Percentiles rank a stretch among this genome's conserved stretches.
Conservation (phyloP, 495 filamentous ascomycete genomes). For the Penicillium roqueforti region DNA sequence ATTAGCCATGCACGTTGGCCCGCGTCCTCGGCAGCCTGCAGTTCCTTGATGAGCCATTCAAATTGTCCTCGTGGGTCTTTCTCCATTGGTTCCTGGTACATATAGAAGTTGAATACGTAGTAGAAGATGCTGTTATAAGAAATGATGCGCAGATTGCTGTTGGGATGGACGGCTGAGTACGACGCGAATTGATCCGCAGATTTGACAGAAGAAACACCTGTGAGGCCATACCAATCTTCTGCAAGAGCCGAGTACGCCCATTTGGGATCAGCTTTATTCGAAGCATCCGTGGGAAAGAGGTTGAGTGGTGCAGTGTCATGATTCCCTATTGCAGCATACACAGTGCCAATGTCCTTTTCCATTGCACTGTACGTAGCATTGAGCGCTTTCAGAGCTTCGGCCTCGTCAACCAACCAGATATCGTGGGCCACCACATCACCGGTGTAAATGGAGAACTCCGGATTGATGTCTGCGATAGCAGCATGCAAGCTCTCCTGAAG, state of each 20-base stretch:
- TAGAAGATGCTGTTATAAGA: slow-evolving; percentile 56
- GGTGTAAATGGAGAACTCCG: slow-evolving; percentile 30
- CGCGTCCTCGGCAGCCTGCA: slow-evolving; percentile 47
- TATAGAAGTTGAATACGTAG: slow-evolving; percentile 53
- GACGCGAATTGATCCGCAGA: slow-evolving; percentile 41
- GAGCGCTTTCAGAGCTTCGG: slow-evolving; percentile 40
- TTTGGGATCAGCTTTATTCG: slow-evolving; percentile 32
- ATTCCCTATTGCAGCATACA: slow-evolving; percentile 52
- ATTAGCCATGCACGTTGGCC: slow-evolving; percentile 52
- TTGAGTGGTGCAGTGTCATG: slow-evolving; percentile 53
- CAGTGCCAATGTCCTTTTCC: slow-evolving; percentile 29
- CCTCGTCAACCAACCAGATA: slow-evolving; percentile 27
- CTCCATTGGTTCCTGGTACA: slow-evolving; percentile 47
- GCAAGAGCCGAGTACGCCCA: slow-evolving; percentile 52
- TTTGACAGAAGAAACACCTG: slow-evolving; percentile 32
- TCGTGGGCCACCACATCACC: slow-evolving; percentile 32
- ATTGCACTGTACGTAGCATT: slow-evolving; percentile 39
- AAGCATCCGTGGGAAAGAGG: slow-evolving; percentile 41
- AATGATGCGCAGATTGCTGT: slow-evolving; percentile 48
- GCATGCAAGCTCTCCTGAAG: slow-evolving; percentile 52
- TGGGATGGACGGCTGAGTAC: slow-evolving; percentile 44
- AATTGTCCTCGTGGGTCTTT: slow-evolving; percentile 46
- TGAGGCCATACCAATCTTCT: slow-evolving; percentile 44
- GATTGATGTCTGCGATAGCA: slow-evolving; percentile 35
- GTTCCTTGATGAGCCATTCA: slow-evolving; percentile 47